Evolutionary conservation across 1,284 basidiomycete species (phyloP), one percentile per base, ranked within the genome.

Genomic region (Cutaneotrichosporon sp.): DNA sequence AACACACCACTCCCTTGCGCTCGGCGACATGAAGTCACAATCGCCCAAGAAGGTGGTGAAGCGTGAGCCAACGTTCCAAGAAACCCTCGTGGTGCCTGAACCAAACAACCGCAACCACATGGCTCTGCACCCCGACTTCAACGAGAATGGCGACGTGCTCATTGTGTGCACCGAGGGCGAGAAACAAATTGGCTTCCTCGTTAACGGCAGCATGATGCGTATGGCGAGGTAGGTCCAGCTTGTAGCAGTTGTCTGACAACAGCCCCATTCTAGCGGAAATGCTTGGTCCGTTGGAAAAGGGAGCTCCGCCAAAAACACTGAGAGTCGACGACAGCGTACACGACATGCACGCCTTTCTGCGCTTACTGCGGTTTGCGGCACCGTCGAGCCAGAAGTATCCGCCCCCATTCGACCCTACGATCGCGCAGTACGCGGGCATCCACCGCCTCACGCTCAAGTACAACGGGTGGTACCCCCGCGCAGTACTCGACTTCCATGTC

Each of bases 401-500:
- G 0, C 49, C 56, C 3, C 40, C 49, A 13, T 59, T 54, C 39
- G 46, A 48, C 35, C 54, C 57, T 8, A 42, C 42, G 22, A 48
- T 59, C 37, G 18, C 48, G 4, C 57, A 59, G 38, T 53, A 48
- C 26, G 49, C 49, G 9, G 54, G 49, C 46, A 54, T 53, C 51
- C 54, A 59, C 48, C 50, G 47, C 43, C 49, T 59, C 14, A 36
- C 48, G 23, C 40, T 22, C 14, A 59, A 56, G 46, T 59, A 59
- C 46, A 48, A 51, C 26, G 57, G 57, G 23, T 59, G 54, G 51
- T 59, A 59, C 23, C 30, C 54, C 14, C 54, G 49, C 20, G 57
- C 57, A 5, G 51, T 55, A 22, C 54, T 59, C 37, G 57, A 59
- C 38, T 59, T 59, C 49, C 54, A 59, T 54, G 49, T 56, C 45